Base-by-base conservation (phyloP, 2,329 filamentous ascomycete genomes). In the Pestalotiopsis sp. region DNA sequence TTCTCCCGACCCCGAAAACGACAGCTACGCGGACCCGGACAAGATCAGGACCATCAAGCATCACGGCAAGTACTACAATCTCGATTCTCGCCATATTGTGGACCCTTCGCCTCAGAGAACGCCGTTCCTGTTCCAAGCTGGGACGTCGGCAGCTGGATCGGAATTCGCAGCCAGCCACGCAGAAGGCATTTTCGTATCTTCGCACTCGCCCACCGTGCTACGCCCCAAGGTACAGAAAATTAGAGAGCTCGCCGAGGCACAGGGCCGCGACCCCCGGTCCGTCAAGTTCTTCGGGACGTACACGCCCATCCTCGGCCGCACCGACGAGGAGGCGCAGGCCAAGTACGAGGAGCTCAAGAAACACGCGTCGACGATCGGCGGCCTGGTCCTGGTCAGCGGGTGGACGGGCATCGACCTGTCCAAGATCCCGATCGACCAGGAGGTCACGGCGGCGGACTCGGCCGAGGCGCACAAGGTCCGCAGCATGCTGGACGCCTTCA, bases 401-500 rank as follows among this genome's bases (percentile, higher is more conserved):
- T 88, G 85, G 84, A 88, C 86, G 0, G 88, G 88, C 0, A 88
- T 90, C 67, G 87, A 90, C 71, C 79, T 89, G 17, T 86, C 84
- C 3, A 81, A 82, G 71, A 82, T 89, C 56, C 85, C 86, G 0
- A 73, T 89, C 0, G 88, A 90, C 69, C 82, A 89, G 70, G 85
- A 87, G 17, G 80, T 91, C 68, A 85, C 82, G 0, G 82, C 82
- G 0, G 84, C 81, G 2, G 85, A 89, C 69, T 86, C 86, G 0
- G 78, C 80, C 2, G 86, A 88, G 69, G 85, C 83, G 13, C 77
- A 85, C 70, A 85, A 82, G 70, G 79, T 88, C 1, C 82, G 81
- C 38, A 85, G 83, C 61, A 77, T 84, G 9, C 76, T 87, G 3
- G 82, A 85, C 35, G 78, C 80, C 0, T 83, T 87, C 66, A 85